phyloP scores from a whole-genome alignment of 768 basidiomycete genomes.

The Floccularia luteovirens region DNA sequence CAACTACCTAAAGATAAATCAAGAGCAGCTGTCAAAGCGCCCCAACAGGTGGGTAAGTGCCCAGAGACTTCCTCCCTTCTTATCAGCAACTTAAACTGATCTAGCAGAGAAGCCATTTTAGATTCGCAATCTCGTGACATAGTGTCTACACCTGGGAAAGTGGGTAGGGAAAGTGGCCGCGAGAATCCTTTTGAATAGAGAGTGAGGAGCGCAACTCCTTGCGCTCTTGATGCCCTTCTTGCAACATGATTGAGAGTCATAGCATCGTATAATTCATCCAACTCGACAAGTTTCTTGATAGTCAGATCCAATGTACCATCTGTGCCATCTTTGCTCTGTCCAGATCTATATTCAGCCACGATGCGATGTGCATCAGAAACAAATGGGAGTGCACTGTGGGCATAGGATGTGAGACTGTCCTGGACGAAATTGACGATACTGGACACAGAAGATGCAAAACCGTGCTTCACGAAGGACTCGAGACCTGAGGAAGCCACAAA shows the following conservation, averaged over 20 bases:
- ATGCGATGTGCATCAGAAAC: constrained; percentile 62
- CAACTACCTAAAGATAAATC: constrained; percentile 59
- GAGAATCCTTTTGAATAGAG: constrained; percentile 81
- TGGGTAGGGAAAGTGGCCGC: constrained; percentile 31
- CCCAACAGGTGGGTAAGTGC: constrained; percentile 91
- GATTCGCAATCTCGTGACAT: constrained; percentile 14
- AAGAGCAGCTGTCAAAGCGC: constrained; percentile 71
- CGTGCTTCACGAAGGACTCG: constrained; percentile 86
- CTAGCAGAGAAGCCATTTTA: constrained; percentile 37
- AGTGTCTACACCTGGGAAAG: constrained; percentile 10
- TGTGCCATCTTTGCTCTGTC: constrained; percentile 4
- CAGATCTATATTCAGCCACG: constrained; percentile 17
- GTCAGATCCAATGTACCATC: constrained; percentile 14
- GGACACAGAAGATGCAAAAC: constrained; percentile 50
- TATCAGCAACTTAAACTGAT: constrained; percentile 60
- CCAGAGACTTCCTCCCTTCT: constrained; percentile 62
- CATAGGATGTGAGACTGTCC: constrained; percentile 73
- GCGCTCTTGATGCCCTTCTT: constrained; percentile 79
- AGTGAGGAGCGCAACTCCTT: constrained; percentile 89
- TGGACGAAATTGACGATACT: constrained; percentile 53
- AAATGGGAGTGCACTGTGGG: constrained; percentile 70
- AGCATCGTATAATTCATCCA: constrained; percentile 77
- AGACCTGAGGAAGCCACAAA: constrained; percentile 94
- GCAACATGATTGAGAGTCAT: constrained; percentile 90
- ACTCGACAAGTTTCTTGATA: constrained; percentile 34